A percentile compares a stretch with the other conserved stretches of the same genome.
Evolutionary conservation across 176 grass and related monocot genomes (phyloP).

Genomic region (Musa itinerans): DNA sequence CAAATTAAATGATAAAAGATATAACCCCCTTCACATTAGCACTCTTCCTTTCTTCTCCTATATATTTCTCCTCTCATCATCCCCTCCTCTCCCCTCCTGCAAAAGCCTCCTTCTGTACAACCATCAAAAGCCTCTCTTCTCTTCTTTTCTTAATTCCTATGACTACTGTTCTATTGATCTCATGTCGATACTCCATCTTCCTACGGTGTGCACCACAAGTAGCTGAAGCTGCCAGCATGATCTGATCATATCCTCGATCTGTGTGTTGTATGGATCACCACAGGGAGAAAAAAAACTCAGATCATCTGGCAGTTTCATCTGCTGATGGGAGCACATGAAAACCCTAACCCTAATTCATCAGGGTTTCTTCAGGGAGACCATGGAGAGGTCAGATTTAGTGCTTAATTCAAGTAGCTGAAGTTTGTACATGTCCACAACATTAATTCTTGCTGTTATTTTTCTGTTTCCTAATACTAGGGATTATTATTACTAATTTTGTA

Average conservation of each 20-base stretch:
- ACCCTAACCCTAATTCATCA: not conserved
- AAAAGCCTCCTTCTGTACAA: not conserved
- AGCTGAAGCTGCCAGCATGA: slow-evolving; percentile 9
- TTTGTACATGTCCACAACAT: no score
- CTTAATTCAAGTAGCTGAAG: no score
- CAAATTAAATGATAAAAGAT: not conserved
- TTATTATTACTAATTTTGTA: no score
- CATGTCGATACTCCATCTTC: not conserved
- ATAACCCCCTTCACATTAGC: no score
- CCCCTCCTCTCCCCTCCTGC: not conserved
- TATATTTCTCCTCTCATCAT: no score
- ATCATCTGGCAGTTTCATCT: slow-evolving; percentile 17
- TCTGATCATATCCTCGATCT: not conserved
- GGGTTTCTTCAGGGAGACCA: no score
- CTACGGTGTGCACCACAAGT: not conserved
- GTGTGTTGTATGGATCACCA: no score
- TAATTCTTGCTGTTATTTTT: no score
- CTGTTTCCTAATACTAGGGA: no score
- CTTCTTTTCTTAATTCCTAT: not conserved
- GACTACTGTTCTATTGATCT: not conserved
- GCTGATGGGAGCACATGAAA: not conserved
- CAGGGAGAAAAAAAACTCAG: not conserved
- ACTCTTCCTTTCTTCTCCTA: no score
- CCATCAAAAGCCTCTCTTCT: not conserved
- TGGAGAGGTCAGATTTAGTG: no score